Conservation (phyloP, 2,329 filamentous ascomycete genomes). For the Aureobasidium sp. region DNA sequence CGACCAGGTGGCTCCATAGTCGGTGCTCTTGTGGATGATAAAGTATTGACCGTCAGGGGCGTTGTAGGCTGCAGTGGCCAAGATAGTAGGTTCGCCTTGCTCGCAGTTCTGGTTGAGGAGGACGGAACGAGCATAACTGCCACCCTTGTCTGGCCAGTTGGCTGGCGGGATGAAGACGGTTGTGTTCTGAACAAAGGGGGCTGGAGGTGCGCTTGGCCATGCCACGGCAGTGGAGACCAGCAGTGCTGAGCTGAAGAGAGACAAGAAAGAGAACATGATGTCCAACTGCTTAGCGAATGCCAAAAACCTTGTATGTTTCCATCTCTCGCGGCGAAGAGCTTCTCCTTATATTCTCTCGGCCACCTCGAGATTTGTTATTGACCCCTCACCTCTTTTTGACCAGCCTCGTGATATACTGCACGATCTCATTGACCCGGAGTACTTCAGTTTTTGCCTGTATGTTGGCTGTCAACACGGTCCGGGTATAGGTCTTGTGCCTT, state of each 20-base stretch:
- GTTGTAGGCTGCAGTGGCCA: constrained; percentile 52
- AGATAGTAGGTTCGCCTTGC: constrained; percentile 27
- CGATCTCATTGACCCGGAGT: background rate
- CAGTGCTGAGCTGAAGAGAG: background rate
- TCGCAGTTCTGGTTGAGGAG: constrained; percentile 36
- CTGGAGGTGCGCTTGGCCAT: constrained; percentile 6
- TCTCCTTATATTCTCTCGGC: background rate
- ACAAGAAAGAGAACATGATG: constrained; percentile 8
- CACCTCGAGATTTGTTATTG: background rate
- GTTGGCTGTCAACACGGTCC: background rate
- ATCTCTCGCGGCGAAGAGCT: background rate
- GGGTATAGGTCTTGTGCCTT: background rate
- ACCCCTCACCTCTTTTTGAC: constrained; percentile 2
- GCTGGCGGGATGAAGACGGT: constrained; percentile 23
- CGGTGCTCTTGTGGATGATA: constrained; percentile 41
- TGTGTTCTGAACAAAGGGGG: constrained; percentile 15
- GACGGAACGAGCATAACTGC: constrained; percentile 46
- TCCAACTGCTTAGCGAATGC: background rate
- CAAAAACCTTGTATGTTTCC: background rate
- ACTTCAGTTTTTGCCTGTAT: constrained; percentile 9
- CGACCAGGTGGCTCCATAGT: constrained; percentile 50
- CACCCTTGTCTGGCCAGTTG: constrained; percentile 30
- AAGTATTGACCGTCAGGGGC: constrained; percentile 41
- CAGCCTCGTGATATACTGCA: constrained; percentile 8
- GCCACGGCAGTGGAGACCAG: background rate